Base-by-base conservation (phyloP, 495 filamentous ascomycete genomes). In the Amphirosellinia nigrospora region DNA sequence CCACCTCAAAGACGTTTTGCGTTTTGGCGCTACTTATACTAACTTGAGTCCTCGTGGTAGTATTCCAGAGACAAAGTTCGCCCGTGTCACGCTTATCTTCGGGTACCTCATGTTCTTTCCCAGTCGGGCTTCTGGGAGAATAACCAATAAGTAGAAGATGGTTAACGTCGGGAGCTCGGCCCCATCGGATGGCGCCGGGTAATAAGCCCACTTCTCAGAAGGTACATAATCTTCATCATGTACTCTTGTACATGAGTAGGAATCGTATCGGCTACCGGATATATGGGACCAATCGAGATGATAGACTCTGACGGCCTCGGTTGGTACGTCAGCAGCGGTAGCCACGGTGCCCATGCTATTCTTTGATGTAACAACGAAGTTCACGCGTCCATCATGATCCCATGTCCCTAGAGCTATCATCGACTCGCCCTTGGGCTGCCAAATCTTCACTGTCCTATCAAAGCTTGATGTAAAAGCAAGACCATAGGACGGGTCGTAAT, bases 161-260 rank as follows among this genome's bases (percentile, higher is more conserved):
- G 3, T 80, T 83, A 10, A 87, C 87, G 0, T 72, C 71, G 1
- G 75, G 59, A 32, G 81, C 78, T 4, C 82, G 76, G 0, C 93
- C 93, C 90, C 93, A 97, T 69, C 88, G 87, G 71, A 97, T 82
- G 3, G 89, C 89, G 92, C 91, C 4, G 94, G 92, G 59, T 86
- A 89, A 61, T 87, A 91, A 75, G 73, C 86, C 86, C 78, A 87
- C 72, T 75, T 88, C 50, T 85, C 83, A 1, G 82, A 82, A 74
- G 70, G 79, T 70, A 78, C 81, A 56, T 78, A 82, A 39, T 81
- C 77, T 53, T 76, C 75, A 30, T 81, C 83, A 43, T 82, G 79
- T 53, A 85, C 81, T 38, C 84, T 78, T 39, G 83, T 82, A 63
- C 85, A 87, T 4, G 83, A 85, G 52, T 81, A 81, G 3, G 77